A percentile compares a stretch with the other conserved stretches of the same genome.
Evolutionary conservation across 148 eudicot species (phyloP).

Genomic region (Vaccinium vitisidaea): DNA sequence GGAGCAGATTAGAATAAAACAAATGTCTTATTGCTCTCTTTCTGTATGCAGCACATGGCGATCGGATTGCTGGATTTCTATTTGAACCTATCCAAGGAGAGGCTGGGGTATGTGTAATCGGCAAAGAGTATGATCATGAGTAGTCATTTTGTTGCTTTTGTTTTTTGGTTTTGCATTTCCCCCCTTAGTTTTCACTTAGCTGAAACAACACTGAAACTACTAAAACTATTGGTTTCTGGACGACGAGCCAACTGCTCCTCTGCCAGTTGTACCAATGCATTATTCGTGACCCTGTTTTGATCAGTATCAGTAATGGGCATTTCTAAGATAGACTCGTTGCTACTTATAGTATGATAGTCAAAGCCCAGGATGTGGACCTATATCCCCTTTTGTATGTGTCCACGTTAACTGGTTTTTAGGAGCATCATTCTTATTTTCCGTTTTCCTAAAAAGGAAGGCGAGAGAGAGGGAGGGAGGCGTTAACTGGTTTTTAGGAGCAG

Average conservation of each 20-base stretch:
- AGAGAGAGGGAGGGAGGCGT: neutral
- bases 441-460: too few species aligned
- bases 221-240: neutral
- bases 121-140: neutral
- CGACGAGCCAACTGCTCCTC: neutral
- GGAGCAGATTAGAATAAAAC: neutral
- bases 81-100: slow-evolving; percentile 99
- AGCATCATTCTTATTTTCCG: too few species aligned
- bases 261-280: neutral
- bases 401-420: too few species aligned
- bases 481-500: too few species aligned
- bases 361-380: too few species aligned
- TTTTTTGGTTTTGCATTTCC: neutral
- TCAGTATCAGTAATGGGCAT: neutral
- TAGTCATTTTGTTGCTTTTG: neutral
- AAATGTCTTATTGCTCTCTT: slow-evolving; percentile 10
- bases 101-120: slow-evolving; percentile 81
- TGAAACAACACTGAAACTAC: neutral
- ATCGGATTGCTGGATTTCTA: slow-evolving; percentile 85
- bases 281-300: neutral
- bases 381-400: too few species aligned
- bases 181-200: slow-evolving; percentile 14
- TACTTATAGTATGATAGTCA: too few species aligned
- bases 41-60: slow-evolving; percentile 71
- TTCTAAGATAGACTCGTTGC: too few species aligned